Evolutionary conservation across 495 filamentous ascomycete species (phyloP), one percentile per base, ranked within the genome.

Genomic region (Massariosphaeria phaeospora): DNA sequence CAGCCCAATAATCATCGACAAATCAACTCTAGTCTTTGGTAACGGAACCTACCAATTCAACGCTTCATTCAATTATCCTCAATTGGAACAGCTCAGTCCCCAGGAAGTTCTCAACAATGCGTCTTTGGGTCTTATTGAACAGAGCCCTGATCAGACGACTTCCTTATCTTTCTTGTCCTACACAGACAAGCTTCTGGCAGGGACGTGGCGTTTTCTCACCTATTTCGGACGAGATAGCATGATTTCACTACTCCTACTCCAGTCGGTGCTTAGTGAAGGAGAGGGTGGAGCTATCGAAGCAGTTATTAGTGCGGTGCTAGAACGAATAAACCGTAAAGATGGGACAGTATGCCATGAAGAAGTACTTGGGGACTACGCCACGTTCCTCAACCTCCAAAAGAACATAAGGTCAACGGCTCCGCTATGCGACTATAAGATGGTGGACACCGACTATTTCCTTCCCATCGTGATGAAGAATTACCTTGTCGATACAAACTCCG

Each of bases 201-300:
- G 81, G 13, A 78, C 79, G n/a, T 85, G 82, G 82, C 69, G 80
- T 11, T 85, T 83, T 52, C 61, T 85, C 47, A 85, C 80, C 0
- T 85, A 85, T 53, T 85, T 84, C 66, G 82, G 82, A 2, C 75
- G 82, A 3, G 82, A 85, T 56, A 79, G 75, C 35, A 79, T 85
- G 70, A 80, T 85, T 42, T 73, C 78, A 0, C 65, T 75, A 21
- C 70, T 85, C 10, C 68, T 84, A 2, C 60, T 85, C 13, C 70
- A 78, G 51, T 76, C 79, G 9, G 71, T 84, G 9, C 70, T 85
- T 7, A 83, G 79, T 53, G 68, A 71, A 41, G 81, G 80, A 0
- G 61, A 77, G 49, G 74, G 71, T 3, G 74, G 78, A 25, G 76
- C 79, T 9, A 71, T 81, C 27, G 82, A 84, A 65, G 79, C 80